Base-by-base conservation (phyloP, 1,284 basidiomycete species). In the Blastosporella zonata region DNA sequence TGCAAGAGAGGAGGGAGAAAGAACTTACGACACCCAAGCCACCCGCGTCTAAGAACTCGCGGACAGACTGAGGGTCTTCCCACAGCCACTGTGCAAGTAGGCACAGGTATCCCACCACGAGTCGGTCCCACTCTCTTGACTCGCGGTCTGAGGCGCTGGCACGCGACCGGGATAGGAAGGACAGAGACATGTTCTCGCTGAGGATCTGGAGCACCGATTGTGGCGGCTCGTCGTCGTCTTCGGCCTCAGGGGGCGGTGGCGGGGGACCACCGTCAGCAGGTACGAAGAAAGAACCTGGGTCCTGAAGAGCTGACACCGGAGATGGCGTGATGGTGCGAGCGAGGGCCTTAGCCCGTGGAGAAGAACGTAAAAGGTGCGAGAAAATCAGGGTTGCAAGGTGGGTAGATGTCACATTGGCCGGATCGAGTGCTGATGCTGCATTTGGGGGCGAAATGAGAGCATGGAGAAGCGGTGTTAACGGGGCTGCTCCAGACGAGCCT, bases 21-120 rank as follows among this genome's bases (percentile, higher is more conserved):
- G 28, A 0, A 81, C 90, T 62, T 65, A 96, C 93, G 56, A 93
- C 84, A 49, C 93, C 90, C 46, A 99, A 68, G 43, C 94, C 94
- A 10, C 93, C 90, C 8, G 91, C 89, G 61, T 90, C 87, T 50
- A 99, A 71, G 63, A 98, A 95, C 64, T 93, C 94, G 47, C 84
- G 78, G 38, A 97, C 93, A 0, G 89, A 87, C 46, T 77, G 78
- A 0, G 93, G 86, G 55, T 95, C 93, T 59, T 98, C 94, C 93
- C 94, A 97, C n/a, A 97, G 74, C 96, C 96, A 99, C 46, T 92
- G 89, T 13, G 82, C 78, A 17, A 99, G 74, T 39, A 97, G 68
- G 33, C 83, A 81, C 35, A 98, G 74, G 65, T 97, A 96, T 1
- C 86, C 90, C 4, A 92, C 84, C 62, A 94, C 85, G 50, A 97